phyloP scores from a whole-genome alignment of 2,329 filamentous ascomycete genomes.

The Nemania sp. region DNA sequence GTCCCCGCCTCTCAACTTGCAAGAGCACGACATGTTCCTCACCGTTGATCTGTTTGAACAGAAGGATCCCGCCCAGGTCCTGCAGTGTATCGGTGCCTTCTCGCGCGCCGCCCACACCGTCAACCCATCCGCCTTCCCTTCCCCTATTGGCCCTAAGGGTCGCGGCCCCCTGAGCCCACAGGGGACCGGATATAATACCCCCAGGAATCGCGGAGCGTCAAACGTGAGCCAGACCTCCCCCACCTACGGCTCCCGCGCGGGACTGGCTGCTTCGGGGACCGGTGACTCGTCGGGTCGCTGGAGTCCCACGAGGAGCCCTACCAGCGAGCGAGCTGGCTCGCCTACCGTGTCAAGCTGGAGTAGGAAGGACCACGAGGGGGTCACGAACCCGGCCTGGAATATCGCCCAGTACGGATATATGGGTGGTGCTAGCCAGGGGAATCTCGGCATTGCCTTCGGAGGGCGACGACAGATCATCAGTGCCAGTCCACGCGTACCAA shows the following conservation, averaged over 20 bases:
- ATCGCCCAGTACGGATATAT: constrained; percentile 98
- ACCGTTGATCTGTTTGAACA: constrained; percentile 95
- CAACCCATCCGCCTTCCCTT: constrained; percentile 75
- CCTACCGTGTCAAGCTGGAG: constrained; percentile 84
- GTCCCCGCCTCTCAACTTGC: constrained; percentile 80
- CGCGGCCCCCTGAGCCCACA: constrained; percentile 68
- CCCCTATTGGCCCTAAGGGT: constrained; percentile 74
- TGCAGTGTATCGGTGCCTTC: constrained; percentile 91
- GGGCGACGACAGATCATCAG: constrained; percentile 90
- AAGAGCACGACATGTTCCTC: constrained; percentile 92
- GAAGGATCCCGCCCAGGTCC: constrained; percentile 93
- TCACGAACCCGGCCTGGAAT: constrained; percentile 92
- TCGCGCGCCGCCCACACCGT: constrained; percentile 80
- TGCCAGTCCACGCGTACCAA: constrained; percentile 78
- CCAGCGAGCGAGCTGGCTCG: constrained; percentile 55
- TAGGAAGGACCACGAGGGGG: constrained; percentile 77
- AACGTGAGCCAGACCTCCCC: constrained; percentile 64
- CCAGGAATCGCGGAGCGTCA: constrained; percentile 54
- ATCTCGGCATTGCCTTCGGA: constrained; percentile 91
- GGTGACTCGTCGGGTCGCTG: constrained; percentile 62
- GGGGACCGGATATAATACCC: constrained; percentile 60
- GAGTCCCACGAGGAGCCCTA: constrained; percentile 67
- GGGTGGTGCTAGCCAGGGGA: constrained; percentile 95
- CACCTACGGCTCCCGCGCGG: constrained; percentile 48
- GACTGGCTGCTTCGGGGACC: constrained; percentile 54